A percentile compares a stretch with the other conserved stretches of the same genome.
Conservation (phyloP, 2,329 filamentous ascomycete genomes). For the Arachnopeziza araneosa region DNA sequence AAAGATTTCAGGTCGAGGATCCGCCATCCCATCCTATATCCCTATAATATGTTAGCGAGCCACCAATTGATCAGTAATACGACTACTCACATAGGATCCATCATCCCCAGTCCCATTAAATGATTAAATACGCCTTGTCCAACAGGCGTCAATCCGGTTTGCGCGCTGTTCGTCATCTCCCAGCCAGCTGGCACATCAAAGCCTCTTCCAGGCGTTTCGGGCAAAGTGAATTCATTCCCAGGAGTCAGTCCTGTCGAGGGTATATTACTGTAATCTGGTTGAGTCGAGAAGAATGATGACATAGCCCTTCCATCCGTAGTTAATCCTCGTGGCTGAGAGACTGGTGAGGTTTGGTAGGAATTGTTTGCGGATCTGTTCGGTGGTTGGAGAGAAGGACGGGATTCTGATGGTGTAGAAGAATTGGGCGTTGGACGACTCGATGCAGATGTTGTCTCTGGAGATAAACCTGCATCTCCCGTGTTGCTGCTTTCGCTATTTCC, state of each 20-base stretch:
- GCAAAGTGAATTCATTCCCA: conserved; percentile 35
- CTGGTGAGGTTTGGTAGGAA: conserved; percentile 50
- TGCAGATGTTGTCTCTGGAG: conserved; percentile 20
- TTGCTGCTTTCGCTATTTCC: conserved; percentile 38
- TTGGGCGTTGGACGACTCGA: conserved; percentile 56
- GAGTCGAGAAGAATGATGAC: conserved; percentile 17
- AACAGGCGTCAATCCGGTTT: conserved; percentile 46
- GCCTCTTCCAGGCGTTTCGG: conserved; percentile 33
- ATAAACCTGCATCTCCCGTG: conserved; percentile 24
- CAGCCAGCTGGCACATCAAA: conserved; percentile 39
- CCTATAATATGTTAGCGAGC: not conserved
- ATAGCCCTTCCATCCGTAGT: not conserved
- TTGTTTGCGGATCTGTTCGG: conserved; percentile 35
- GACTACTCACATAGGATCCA: conserved; percentile 51
- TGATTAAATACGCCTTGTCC: conserved; percentile 52
- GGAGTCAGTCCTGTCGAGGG: conserved; percentile 19
- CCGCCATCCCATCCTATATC: not conserved
- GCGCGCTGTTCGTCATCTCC: conserved; percentile 36
- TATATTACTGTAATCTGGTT: conserved; percentile 19
- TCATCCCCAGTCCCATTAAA: conserved; percentile 52
- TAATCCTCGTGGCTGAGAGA: conserved; percentile 25
- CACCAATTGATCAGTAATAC: not conserved
- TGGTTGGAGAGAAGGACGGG: conserved; percentile 15
- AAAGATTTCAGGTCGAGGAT: not conserved
- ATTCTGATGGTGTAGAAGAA: conserved; percentile 47